These are phyloP conservation scores for Termitomyces bulborhizus DNA, from an alignment of 768 basidiomycete species.

Conservation along the genomic window DNA sequence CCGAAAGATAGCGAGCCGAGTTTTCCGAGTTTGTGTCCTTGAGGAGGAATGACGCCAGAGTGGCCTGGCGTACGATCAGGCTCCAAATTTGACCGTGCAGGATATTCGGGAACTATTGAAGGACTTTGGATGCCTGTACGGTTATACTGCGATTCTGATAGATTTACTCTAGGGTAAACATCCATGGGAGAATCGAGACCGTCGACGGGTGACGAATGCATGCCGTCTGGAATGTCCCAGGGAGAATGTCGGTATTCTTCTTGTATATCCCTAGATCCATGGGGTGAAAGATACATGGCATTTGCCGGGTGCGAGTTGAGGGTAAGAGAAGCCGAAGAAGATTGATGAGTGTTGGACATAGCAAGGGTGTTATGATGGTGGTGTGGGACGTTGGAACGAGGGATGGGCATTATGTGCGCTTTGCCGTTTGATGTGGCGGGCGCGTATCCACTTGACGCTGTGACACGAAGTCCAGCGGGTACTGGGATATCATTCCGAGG, in stretches of 20 bases:
- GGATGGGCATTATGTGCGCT: conserved; percentile 25
- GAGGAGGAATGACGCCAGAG: conserved; percentile 32
- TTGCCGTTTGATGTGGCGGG: conserved; percentile 29
- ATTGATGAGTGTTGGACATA: conserved; percentile 8
- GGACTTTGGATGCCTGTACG: conserved; percentile 47
- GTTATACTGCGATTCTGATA: conserved; percentile 37
- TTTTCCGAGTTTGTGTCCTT: conserved; percentile 51
- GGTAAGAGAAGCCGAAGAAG: conserved; percentile 22
- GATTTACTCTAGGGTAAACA: conserved; percentile 44
- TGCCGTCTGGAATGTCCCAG: conserved; percentile 16
- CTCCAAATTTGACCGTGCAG: conserved; percentile 33
- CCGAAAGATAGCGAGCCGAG: conserved; percentile 53
- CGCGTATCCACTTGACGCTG: conserved; percentile 30
- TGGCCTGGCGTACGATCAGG: conserved; percentile 32
- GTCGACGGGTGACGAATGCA: conserved; percentile 16
- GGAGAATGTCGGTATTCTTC: conserved; percentile 19
- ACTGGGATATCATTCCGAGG: conserved; percentile 61
- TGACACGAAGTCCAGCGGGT: conserved; percentile 43
- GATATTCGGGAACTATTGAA: conserved; percentile 47
- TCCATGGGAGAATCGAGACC: conserved; percentile 59
- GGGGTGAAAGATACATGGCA: conserved; percentile 16
- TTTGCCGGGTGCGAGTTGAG: conserved; percentile 26
- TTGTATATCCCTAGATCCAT: conserved; percentile 20
- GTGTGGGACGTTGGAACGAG: conserved; percentile 24
- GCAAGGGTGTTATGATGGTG: conserved; percentile 19